phyloP scores from a whole-genome alignment of 2,329 filamentous ascomycete genomes.

The Pseudogymnoascus sp. region DNA sequence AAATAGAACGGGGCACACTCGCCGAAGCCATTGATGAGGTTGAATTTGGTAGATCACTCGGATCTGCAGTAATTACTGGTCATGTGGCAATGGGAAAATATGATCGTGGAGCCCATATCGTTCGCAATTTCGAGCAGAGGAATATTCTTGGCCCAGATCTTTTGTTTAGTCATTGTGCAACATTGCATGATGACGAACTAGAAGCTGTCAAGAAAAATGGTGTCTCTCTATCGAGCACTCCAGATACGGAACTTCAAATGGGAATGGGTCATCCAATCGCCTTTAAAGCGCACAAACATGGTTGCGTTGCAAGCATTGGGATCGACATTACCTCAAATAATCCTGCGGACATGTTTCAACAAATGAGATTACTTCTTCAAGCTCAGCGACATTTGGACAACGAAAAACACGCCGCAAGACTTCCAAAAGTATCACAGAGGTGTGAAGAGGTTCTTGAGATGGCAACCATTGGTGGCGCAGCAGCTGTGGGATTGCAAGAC shows the following conservation, averaged over 20 bases:
- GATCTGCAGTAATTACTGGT: not conserved
- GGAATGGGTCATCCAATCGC: slow-evolving; percentile 13
- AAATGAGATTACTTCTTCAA: not conserved
- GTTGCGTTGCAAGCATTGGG: slow-evolving; percentile 10
- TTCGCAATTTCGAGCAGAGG: not conserved
- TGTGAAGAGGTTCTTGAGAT: not conserved
- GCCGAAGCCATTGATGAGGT: not conserved
- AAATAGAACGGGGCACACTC: not conserved
- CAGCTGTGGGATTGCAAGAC: not conserved
- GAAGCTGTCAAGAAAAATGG: not conserved
- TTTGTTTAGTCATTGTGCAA: not conserved
- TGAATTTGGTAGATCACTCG: not conserved
- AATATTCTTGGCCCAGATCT: not conserved
- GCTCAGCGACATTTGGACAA: not conserved
- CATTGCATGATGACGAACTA: not conserved
- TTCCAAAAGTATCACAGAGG: not conserved
- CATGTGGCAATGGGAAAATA: not conserved
- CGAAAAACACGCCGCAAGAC: not conserved
- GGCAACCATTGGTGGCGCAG: not conserved
- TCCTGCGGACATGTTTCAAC: not conserved
- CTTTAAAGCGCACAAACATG: slow-evolving; percentile 16
- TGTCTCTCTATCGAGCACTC: not conserved
- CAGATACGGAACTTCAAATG: slow-evolving; percentile 14
- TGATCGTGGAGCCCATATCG: not conserved
- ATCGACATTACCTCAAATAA: slow-evolving; percentile 14